phyloP scores from a whole-genome alignment of 1,284 basidiomycete species.

The Ganoderma meredithae region DNA sequence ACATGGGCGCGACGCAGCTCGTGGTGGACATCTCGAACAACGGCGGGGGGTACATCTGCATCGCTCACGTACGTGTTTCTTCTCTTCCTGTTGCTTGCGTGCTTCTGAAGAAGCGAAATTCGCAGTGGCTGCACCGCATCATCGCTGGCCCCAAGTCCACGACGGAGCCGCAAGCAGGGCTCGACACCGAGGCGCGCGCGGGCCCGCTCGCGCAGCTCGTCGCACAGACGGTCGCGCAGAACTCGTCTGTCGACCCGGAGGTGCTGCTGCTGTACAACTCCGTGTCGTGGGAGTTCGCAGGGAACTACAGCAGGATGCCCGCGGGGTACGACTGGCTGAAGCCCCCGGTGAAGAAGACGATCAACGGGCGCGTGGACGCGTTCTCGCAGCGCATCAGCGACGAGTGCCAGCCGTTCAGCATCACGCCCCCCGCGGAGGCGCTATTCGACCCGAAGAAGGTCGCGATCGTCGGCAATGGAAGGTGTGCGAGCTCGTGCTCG shows the following conservation, averaged over 20 bases:
- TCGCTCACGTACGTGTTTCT: constrained; percentile 56
- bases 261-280: constrained; percentile 58
- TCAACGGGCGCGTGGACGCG: constrained; percentile 56
- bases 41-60: constrained; percentile 68
- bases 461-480: constrained; percentile 63
- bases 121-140: constrained; percentile 68
- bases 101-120: background rate
- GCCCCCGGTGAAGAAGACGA: constrained; percentile 46
- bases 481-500: constrained; percentile 63
- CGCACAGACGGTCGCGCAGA: constrained; percentile 51
- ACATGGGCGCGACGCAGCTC: constrained; percentile 56
- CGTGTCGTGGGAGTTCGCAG: constrained; percentile 55
- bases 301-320: constrained; percentile 53
- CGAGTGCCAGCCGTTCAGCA: constrained; percentile 62
- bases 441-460: constrained; percentile 62
- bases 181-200: constrained; percentile 60
- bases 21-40: constrained; percentile 70
- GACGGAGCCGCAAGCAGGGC: constrained; percentile 63
- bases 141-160: constrained; percentile 60
- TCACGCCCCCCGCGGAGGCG: constrained; percentile 50
- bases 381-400: constrained; percentile 63
- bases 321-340: constrained; percentile 55
- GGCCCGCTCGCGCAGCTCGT: constrained; percentile 60
- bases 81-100: background rate
- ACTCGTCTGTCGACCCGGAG: constrained; percentile 50